A percentile compares a stretch with the other conserved stretches of the same genome.
phyloP scores from a whole-genome alignment of 305 asterid species.

The Rubia tinctorum region DNA sequence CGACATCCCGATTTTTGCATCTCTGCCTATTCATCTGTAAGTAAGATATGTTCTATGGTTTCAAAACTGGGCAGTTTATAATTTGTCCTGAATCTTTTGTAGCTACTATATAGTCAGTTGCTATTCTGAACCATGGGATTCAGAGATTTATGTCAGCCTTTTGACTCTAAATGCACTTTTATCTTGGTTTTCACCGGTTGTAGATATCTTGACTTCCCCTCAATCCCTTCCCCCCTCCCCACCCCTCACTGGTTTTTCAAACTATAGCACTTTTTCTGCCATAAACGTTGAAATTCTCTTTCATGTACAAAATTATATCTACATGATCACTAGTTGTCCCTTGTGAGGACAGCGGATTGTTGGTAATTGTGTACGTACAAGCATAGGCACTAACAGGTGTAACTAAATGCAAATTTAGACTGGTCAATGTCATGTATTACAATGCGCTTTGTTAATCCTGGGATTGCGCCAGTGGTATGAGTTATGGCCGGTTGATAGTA shows the following conservation, averaged over 20 bases:
- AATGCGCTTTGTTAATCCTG: background rate
- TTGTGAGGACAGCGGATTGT: background rate
- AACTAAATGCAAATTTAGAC: background rate
- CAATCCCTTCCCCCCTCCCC: background rate
- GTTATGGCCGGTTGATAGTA: background rate
- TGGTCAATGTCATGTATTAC: background rate
- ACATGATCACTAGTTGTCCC: background rate
- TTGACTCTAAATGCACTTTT: background rate
- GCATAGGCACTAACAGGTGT: background rate
- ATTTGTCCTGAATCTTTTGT: background rate
- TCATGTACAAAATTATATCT: background rate
- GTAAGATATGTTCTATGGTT: background rate
- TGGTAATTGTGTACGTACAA: background rate
- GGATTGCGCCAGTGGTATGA: background rate
- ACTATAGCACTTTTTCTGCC: background rate
- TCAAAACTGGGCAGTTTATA: background rate
- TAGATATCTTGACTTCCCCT: background rate
- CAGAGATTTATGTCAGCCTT: background rate
- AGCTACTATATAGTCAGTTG: background rate
- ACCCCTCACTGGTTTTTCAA: background rate
- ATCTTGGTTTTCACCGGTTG: background rate
- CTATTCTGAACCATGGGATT: background rate
- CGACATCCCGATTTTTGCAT: slow-evolving; percentile 19
- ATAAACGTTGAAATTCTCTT: background rate
- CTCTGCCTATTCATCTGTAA: slow-evolving; percentile 18